A percentile compares a stretch with the other conserved stretches of the same genome.
phyloP scores from a whole-genome alignment of 208 protist species.

The Leishmania lainsoni region DNA sequence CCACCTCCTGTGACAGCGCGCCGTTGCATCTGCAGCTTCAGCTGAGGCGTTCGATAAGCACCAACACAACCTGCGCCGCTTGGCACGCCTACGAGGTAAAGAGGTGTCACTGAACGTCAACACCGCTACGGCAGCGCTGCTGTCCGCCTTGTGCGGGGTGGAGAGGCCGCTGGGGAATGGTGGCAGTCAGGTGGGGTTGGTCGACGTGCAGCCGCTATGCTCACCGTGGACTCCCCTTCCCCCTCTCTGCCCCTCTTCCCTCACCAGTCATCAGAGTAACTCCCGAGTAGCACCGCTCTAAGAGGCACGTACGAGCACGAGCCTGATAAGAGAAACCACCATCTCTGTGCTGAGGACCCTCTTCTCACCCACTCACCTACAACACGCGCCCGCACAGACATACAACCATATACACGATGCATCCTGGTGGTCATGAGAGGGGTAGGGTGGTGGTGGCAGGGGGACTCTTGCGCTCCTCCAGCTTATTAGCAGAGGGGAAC shows the following conservation, averaged over 20 bases:
- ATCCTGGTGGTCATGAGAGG: neutral
- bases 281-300: neutral
- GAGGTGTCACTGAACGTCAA: conserved; percentile 86
- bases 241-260: neutral
- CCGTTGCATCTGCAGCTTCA: neutral
- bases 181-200: neutral
- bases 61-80: conserved; percentile 22
- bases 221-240: neutral
- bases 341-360: neutral
- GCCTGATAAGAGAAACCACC: neutral
- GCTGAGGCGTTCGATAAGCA: conserved; percentile 7
- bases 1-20: neutral
- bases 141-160: conserved; percentile 42
- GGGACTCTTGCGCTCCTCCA: neutral
- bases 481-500: neutral
- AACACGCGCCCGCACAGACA: neutral
- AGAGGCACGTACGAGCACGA: neutral
- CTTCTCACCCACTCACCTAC: neutral
- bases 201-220: conserved; percentile 11
- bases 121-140: conserved; percentile 68
- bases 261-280: neutral
- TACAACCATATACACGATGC: neutral
- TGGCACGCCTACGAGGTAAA: conserved; percentile 32
- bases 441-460: neutral
- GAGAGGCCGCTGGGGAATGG: conserved; percentile 5